phyloP scores from a whole-genome alignment of 805 yeast species.

The Wickerhamiella parazyma region DNA sequence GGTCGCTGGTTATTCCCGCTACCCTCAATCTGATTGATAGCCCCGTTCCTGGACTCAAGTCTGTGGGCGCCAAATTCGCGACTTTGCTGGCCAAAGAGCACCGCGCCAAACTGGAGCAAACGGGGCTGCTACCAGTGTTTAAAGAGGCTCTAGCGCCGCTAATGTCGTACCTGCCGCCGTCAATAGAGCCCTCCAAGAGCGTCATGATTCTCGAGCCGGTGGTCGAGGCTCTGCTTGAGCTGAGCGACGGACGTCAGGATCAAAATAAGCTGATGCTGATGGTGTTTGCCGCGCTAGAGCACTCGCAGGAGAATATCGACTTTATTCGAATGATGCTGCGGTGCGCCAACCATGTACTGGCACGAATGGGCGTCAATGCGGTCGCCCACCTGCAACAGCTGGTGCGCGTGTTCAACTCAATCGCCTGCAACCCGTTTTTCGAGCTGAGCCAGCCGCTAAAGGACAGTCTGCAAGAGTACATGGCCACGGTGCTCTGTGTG shows the following conservation, averaged over 20 bases:
- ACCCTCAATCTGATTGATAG: conserved; percentile 23
- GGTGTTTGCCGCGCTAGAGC: conserved; percentile 21
- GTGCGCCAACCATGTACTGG: conserved; percentile 11
- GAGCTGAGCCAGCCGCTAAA: conserved; percentile 16
- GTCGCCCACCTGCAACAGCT: conserved; percentile 19
- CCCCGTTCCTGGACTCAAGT: conserved; percentile 18
- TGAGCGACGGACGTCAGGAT: conserved; percentile 19
- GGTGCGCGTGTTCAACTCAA: conserved; percentile 16
- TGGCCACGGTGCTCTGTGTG: conserved; percentile 12
- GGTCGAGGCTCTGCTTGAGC: conserved; percentile 32
- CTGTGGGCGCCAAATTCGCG: conserved; percentile 17
- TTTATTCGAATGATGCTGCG: conserved; percentile 14
- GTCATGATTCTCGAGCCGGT: conserved; percentile 24
- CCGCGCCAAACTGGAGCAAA: conserved; percentile 8
- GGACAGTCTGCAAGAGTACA: conserved; percentile 9
- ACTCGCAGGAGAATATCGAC: conserved; percentile 17
- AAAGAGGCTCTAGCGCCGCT: conserved; percentile 21
- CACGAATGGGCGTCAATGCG: conserved; percentile 13
- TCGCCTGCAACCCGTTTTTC: conserved; percentile 24
- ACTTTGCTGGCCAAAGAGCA: conserved; percentile 9
- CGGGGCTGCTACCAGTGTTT: conserved; percentile 23
- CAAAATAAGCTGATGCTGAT: conserved; percentile 18
- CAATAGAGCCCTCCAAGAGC: conserved; percentile 13
- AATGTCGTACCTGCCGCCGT: conserved; percentile 25
- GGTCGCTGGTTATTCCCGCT: conserved; percentile 25